Evolutionary conservation across 495 filamentous ascomycete species (phyloP), one percentile per base, ranked within the genome.

Genomic region (Hypoxylon subgilvum): DNA sequence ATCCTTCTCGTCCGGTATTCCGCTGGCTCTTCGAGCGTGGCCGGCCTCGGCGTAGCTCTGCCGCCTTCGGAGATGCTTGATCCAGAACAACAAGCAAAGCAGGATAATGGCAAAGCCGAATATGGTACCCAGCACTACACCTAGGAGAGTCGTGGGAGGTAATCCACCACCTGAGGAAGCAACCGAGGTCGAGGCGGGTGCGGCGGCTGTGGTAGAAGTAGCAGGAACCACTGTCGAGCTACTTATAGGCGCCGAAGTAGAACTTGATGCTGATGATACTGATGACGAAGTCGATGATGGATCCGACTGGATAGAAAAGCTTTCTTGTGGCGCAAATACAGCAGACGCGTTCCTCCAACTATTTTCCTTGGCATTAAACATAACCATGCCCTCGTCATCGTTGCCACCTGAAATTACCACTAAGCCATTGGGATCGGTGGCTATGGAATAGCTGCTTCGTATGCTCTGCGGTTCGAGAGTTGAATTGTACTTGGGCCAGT

Each of bases 281-380:
- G 74, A 72, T 6, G 79, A 66, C 4, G 77, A 67, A 7, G 76
- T 61, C n/a, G 75, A 72, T 2, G 79, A 69, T 23, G 76, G 76
- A 18, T 69, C 62, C 19, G 70, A 72, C 10, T 74, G 52, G 9
- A 58, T 55, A 34, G 54, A 60, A 39, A 68, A 59, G 56, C 72
- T 47, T 36, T 69, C 57, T 25, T 77, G 52, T 35, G 79, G 66
- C 6, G 73, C 79, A 51, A 97, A 86, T 22, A 88, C 70, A 17
- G 80, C 71, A 1, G 83, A 86, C 0, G 91, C 79, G 72, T 97
- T 89, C 16, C 86, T 70, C 94, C 94, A 98, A 57, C 78, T 72
- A 67, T 97, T 96, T 43, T 81, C 72, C 18, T 81, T 84, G 43
- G 87, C 82, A 67, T 97, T 82, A 73, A 96, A 98, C 57, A 98